Base-by-base conservation (phyloP, 108 stramenopile genomes). In the Nitzschia putrida region DNA sequence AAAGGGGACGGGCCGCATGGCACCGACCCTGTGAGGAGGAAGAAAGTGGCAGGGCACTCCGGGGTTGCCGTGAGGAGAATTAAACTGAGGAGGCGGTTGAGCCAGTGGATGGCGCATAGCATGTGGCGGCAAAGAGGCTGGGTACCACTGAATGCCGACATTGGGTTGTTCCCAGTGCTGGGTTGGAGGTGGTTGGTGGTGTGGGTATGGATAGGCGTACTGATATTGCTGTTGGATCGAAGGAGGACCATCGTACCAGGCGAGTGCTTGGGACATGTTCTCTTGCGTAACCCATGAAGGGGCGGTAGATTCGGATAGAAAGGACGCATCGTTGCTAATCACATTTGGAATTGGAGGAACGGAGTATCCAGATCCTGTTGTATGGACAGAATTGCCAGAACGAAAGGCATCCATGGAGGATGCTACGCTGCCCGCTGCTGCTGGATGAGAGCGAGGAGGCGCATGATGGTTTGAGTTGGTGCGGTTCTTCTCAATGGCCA, bases 401-500 rank as follows among this genome's bases (percentile, higher is more conserved):
- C 47, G 55, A 52, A 21, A 12, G 52, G 2, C 11, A 1, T 34
- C 29, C 22, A 22, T 7, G 3, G 66, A 29, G 12, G 42, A 12
- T 13, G 18, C 6, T 14, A 20, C 25, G 14, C 29, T 53, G 52
- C 52, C 29, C 53, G 37, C 53, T 53, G 47, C 45, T 49, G 61
- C 41, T 61, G n/a, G n/a, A 13, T 26, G 24, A 18, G 47, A 18
- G 6, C 6, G 14, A 18, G 47, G 47, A 16, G 14, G 47, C 12
- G 34, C 53, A 18, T 59, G 53, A n/a, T n/a, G n/a, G n/a, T n/a
- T n/a, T n/a, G n/a, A n/a, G 8, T 73, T 57, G n/a, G 63, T 5
- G 39, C 72, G 63, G 4, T 53, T 12, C 29, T 73, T 73, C 13
- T 73, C 72, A 43, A 55, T 73, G 64, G 63, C 63, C 3, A 45